phyloP scores from a whole-genome alignment of 257 asterid species.

The Solanum etuberosum region DNA sequence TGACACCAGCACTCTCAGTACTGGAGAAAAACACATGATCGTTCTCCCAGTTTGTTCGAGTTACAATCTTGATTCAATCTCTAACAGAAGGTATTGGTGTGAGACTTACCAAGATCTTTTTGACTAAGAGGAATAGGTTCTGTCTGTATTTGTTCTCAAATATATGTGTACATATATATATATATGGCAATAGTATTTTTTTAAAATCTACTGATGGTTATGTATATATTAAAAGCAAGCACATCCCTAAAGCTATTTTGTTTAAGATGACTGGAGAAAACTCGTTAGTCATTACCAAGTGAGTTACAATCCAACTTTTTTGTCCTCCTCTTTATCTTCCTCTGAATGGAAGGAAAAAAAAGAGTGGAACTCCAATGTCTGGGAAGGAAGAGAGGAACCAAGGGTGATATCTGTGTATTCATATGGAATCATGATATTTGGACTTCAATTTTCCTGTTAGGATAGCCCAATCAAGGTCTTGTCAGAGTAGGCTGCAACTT shows the following conservation, averaged over 20 bases:
- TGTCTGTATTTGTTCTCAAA: neutral
- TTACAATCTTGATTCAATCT: neutral
- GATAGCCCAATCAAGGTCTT: neutral
- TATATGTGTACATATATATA: neutral
- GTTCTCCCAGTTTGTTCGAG: neutral
- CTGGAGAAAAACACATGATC: constrained; percentile 84
- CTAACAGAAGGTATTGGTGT: neutral
- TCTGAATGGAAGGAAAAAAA: neutral
- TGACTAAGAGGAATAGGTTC: neutral
- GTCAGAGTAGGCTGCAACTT: neutral
- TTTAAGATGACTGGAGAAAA: neutral
- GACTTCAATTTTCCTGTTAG: neutral
- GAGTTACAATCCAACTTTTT: neutral
- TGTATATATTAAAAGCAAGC: neutral
- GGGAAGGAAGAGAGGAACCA: neutral
- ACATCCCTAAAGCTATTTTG: neutral
- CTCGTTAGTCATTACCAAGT: neutral
- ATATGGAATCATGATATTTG: neutral
- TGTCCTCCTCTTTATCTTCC: neutral
- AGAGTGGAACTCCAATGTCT: neutral
- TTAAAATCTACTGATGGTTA: neutral
- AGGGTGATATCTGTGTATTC: neutral
- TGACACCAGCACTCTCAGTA: constrained; percentile 92
- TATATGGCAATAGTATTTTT: neutral
- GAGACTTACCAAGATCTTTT: neutral